Conservation (phyloP, 371 early-diverging fungal species). For the Aphelidium insulamus region DNA sequence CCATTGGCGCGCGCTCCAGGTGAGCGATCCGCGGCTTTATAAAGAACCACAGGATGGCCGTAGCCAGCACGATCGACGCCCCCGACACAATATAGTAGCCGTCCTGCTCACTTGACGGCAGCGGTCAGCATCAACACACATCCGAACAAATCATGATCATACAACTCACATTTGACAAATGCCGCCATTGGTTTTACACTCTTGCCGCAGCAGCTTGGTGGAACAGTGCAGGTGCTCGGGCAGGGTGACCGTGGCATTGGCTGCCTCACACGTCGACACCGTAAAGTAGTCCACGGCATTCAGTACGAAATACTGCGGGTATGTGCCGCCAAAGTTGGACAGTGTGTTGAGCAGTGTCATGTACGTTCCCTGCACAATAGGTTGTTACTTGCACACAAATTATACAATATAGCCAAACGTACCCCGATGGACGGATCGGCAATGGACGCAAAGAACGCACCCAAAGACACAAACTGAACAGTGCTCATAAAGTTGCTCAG, state of each 20-base stretch:
- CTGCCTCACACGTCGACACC: constrained; percentile 22
- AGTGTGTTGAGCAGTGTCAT: constrained; percentile 91
- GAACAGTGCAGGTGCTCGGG: constrained; percentile 20
- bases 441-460: constrained; percentile 79
- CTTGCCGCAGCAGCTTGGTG: constrained; percentile 3
- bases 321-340: constrained; percentile 92
- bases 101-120: constrained; percentile 35
- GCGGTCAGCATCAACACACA: constrained; percentile 16
- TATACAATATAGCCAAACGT: constrained; percentile 5
- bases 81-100: constrained; percentile 68
- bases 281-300: constrained; percentile 83
- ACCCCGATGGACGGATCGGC: constrained; percentile 84
- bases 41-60: constrained; percentile 26
- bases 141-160: constrained; percentile 1
- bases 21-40: constrained; percentile 38
- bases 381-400: too few relatives aligned
- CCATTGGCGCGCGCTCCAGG: constrained; percentile 26
- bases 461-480: constrained; percentile 84
- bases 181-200: background rate
- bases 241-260: constrained; percentile 1
- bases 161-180: background rate
- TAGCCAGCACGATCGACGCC: constrained; percentile 35
- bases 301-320: constrained; percentile 84
- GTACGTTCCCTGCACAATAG: too few relatives aligned
- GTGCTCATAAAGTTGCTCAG: constrained; percentile 65